Evolutionary conservation across 768 basidiomycete genomes (phyloP).

Genomic region (Chalciporus chontae): DNA sequence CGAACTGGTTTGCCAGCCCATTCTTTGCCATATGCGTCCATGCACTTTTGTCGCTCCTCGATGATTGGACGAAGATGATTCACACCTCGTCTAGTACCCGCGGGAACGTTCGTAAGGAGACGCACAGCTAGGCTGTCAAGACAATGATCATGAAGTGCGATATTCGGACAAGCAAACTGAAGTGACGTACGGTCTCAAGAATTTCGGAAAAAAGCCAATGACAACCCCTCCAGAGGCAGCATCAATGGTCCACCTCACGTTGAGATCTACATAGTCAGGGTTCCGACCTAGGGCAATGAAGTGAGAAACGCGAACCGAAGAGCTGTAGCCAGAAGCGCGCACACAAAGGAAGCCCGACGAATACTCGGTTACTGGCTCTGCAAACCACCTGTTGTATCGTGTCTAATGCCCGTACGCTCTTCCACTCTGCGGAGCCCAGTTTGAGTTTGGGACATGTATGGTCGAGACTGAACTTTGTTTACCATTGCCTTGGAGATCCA

Average conservation of each 20-base stretch:
- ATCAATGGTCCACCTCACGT: constrained; percentile 28
- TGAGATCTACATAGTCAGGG: constrained; percentile 30
- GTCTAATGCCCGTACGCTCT: constrained; percentile 24
- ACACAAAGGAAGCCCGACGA: constrained; percentile 46
- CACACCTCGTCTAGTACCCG: constrained; percentile 3
- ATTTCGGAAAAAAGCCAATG: constrained; percentile 30
- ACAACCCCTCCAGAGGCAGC: constrained; percentile 17
- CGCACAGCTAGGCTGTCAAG: constrained; percentile 15
- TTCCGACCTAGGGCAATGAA: constrained; percentile 25
- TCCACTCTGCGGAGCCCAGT: constrained; percentile 35
- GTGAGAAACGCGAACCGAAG: too few relatives aligned
- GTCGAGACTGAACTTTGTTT: background rate
- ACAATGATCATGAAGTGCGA: too few relatives aligned
- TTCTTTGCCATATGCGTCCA: constrained; percentile 23
- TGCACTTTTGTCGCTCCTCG: constrained; percentile 22
- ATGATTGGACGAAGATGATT: constrained; percentile 27
- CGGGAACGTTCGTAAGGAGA: constrained; percentile 6
- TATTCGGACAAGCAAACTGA: background rate
- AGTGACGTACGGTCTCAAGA: constrained; percentile 30
- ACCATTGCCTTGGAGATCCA: constrained; percentile 23
- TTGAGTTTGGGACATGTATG: too few relatives aligned
- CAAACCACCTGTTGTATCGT: constrained; percentile 34
- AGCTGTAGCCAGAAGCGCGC: too few relatives aligned
- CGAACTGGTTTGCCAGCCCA: constrained; percentile 34
- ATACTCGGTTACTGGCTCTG: constrained; percentile 41